Evolutionary conservation across 495 filamentous ascomycete genomes (phyloP).

Genomic region (Lepidopterella palustris): DNA sequence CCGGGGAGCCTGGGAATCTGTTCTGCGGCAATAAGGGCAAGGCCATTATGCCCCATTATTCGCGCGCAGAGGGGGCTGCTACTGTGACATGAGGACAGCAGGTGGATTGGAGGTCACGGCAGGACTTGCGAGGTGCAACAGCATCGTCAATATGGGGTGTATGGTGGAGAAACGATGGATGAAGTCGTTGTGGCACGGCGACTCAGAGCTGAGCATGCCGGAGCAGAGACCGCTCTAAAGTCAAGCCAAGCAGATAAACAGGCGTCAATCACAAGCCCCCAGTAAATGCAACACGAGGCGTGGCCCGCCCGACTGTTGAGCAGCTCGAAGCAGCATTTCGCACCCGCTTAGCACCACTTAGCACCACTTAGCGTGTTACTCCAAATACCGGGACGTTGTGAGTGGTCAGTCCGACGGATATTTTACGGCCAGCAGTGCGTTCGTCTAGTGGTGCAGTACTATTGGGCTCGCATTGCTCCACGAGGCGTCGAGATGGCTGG

Average conservation of each 20-base stretch:
- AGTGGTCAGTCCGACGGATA: not conserved
- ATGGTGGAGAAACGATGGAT: slow-evolving; percentile 10
- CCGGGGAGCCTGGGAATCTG: slow-evolving; percentile 14
- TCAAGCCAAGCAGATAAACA: slow-evolving; percentile 7
- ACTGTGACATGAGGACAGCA: slow-evolving; percentile 13
- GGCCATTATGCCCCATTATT: slow-evolving; percentile 25
- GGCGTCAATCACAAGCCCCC: slow-evolving; percentile 3
- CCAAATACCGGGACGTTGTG: not conserved
- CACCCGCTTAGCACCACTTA: no score
- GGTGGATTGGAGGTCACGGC: slow-evolving; percentile 3
- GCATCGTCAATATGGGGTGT: slow-evolving; percentile 20
- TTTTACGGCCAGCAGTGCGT: not conserved
- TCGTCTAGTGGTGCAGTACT: not conserved
- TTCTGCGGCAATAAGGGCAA: slow-evolving; percentile 17
- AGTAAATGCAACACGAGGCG: slow-evolving; percentile 2
- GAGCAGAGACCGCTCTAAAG: not conserved
- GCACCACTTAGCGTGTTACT: not conserved
- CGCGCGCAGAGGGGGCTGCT: slow-evolving; percentile 7
- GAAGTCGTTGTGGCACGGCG: slow-evolving; percentile 10
- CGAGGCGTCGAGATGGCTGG: not conserved
- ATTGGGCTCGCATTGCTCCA: not conserved
- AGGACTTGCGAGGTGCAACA: slow-evolving; percentile 15
- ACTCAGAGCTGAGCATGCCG: not conserved
- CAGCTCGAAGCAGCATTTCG: not conserved
- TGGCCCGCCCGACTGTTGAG: not conserved